A percentile compares a stretch with the other conserved stretches of the same genome.
phyloP scores from a whole-genome alignment of 1,139 yeast genomes.

The Hemisphaericaspora xylofermentans region DNA sequence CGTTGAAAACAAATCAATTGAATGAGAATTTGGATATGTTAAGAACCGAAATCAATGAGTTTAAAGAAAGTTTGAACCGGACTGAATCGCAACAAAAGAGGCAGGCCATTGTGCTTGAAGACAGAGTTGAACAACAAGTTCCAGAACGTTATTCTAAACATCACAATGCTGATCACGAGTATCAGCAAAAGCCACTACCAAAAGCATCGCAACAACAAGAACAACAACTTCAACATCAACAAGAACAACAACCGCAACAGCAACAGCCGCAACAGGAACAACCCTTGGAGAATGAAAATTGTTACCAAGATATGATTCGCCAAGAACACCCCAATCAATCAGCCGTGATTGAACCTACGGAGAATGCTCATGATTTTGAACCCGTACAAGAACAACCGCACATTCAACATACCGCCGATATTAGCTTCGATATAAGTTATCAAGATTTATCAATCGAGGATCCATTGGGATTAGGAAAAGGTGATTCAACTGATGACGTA shows the following conservation, averaged over 20 bases:
- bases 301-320: background rate
- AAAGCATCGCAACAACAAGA: slow-evolving; percentile 1
- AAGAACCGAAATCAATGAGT: slow-evolving; percentile 46
- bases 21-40: slow-evolving; percentile 45
- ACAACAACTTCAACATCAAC: background rate
- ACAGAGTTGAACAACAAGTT: slow-evolving; percentile 6
- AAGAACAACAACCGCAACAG: background rate
- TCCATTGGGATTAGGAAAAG: slow-evolving; percentile 35
- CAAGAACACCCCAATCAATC: background rate
- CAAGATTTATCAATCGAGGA: slow-evolving; percentile 46
- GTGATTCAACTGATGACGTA: background rate
- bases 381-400: slow-evolving; percentile 1
- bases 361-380: background rate
- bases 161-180: slow-evolving; percentile 4
- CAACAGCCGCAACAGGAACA: background rate
- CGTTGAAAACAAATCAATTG: slow-evolving; percentile 31
- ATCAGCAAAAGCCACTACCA: background rate
- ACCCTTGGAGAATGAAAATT: background rate
- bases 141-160: slow-evolving; percentile 5
- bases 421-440: slow-evolving; percentile 42
- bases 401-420: slow-evolving; percentile 21
- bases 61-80: slow-evolving; percentile 42
- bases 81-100: slow-evolving; percentile 19
- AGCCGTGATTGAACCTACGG: background rate
- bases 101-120: background rate